Evolutionary conservation across 352 stramenopile species (phyloP).

Genomic region (Phytophthora podocarpi): DNA sequence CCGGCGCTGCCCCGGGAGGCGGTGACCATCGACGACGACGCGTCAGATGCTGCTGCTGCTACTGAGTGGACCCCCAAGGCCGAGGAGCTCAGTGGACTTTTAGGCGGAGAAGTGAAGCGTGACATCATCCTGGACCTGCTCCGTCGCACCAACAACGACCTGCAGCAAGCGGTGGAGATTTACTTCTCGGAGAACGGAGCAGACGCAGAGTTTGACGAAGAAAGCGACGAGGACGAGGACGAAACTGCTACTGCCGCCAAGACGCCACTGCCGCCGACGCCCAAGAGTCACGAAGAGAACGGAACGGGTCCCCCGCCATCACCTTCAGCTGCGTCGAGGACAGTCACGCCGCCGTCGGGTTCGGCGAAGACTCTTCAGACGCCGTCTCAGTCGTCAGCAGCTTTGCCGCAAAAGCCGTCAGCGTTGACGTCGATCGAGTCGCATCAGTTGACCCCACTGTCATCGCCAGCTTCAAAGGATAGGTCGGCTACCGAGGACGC

Average conservation of each 20-base stretch:
- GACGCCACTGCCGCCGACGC: slow-evolving; percentile 15
- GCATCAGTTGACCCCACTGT: slow-evolving; percentile 62
- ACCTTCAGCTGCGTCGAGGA: slow-evolving; percentile 15
- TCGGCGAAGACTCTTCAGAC: slow-evolving; percentile 23
- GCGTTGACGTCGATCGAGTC: slow-evolving; percentile 54
- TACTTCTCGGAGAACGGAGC: slow-evolving; percentile 75
- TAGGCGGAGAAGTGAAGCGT: slow-evolving; percentile 67
- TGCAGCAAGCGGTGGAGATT: slow-evolving; percentile 80
- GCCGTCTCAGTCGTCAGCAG: slow-evolving; percentile 38
- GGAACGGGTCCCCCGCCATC: slow-evolving; percentile 10
- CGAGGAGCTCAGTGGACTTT: slow-evolving; percentile 67
- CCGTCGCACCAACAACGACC: slow-evolving; percentile 65
- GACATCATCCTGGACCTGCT: slow-evolving; percentile 64
- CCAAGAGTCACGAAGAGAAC: slow-evolving; percentile 12
- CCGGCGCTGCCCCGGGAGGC: slow-evolving; percentile 16
- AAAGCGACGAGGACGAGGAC: slow-evolving; percentile 52
- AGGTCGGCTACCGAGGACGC: slow-evolving; percentile 6
- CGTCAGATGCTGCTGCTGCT: too few relatives aligned
- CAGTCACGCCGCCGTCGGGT: slow-evolving; percentile 27
- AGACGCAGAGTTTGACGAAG: slow-evolving; percentile 48
- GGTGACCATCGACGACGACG: slow-evolving; percentile 10
- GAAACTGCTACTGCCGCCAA: slow-evolving; percentile 29
- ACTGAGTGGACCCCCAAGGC: slow-evolving; percentile 50
- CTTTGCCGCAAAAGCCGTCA: slow-evolving; percentile 42
- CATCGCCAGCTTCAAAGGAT: slow-evolving; percentile 32